Evolutionary conservation across 768 basidiomycete genomes (phyloP), one percentile per base, ranked within the genome.

Genomic region (Hericium coralloides): DNA sequence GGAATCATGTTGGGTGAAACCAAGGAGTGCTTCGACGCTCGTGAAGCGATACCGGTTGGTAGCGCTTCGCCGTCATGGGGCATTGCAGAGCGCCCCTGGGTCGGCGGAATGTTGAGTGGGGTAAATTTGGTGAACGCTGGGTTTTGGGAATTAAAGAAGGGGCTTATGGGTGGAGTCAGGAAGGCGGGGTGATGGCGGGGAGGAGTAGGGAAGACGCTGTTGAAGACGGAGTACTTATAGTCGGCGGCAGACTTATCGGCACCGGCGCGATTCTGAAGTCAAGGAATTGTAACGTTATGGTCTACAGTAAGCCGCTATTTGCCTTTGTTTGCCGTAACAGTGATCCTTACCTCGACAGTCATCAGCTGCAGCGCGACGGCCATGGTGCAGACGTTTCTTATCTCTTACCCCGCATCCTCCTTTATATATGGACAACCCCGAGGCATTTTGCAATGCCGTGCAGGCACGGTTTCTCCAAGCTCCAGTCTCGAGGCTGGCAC

Each of bases 11-110:
- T 43, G n/a, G 49, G 31, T 17, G 17, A 39, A 38, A 26, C 45
- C 2, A 37, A 6, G 9, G 57, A 26, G 15, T 49, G 57, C 26
- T 53, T 47, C 39, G 26, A 52, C 18, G 59, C 55, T 25, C 61
- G 54, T 6, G 18, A 14, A n/a, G 59, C 36, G 18, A 56, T 25
- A 37, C 48, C 31, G 8, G 51, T 57, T 12, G 55, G 39, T n/a
- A 54, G 8, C 9, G 47, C n/a, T 23, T 52, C 22, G 45, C 48
- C 53, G 31, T 63, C 62, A 49, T 61, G 57, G 48, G 55, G 26
- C 62, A 63, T 63, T 9, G 20, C 38, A 23, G 22, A 45, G 26
- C 26, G 39, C 53, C 53, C 39, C 53, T 54, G 39, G 45, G 12
- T 18, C 1, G 39, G 15, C 23, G 20, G n/a, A 49, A 38, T 22